Evolutionary conservation across 306 rosid genomes (phyloP).

Genomic region (Quercus parvula): DNA sequence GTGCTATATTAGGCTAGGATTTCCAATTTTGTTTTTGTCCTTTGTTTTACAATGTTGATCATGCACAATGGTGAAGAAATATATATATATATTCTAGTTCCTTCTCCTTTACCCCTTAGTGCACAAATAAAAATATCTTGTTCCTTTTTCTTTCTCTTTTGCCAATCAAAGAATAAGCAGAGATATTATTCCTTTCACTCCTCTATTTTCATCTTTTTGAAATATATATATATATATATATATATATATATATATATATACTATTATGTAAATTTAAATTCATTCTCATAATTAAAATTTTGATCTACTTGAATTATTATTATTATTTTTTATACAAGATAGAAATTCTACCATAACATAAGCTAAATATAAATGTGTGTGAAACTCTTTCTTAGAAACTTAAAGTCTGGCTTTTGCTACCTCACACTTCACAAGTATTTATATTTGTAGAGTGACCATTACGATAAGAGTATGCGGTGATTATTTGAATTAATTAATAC

Average conservation of each 20-base stretch:
- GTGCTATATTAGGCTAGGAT: background rate
- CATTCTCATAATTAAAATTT: background rate
- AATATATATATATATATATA: too few relatives aligned
- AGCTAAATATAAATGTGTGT: too few relatives aligned
- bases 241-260: too few relatives aligned
- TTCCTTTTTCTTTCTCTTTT: background rate
- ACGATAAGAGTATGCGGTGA: fast-evolving
- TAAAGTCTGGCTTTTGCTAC: fast-evolving
- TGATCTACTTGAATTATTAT: background rate
- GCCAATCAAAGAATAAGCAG: background rate
- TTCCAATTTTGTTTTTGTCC: background rate
- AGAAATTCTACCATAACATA: too few relatives aligned
- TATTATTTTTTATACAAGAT: too few relatives aligned
- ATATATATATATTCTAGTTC: too few relatives aligned
- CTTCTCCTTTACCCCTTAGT: too few relatives aligned
- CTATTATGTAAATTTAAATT: background rate
- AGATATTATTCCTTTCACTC: background rate
- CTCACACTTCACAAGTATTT: too few relatives aligned
- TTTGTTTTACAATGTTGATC: too few relatives aligned
- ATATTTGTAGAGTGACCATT: fast-evolving
- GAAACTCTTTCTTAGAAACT: fast-evolving
- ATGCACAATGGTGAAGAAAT: too few relatives aligned
- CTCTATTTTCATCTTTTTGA: background rate
- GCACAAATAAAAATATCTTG: too few relatives aligned
- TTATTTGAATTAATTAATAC: too few relatives aligned